Percentiles rank a stretch among this genome's conserved stretches.
phyloP scores from a whole-genome alignment of 2,329 filamentous ascomycete genomes.

The Colletotrichum tofieldiae region DNA sequence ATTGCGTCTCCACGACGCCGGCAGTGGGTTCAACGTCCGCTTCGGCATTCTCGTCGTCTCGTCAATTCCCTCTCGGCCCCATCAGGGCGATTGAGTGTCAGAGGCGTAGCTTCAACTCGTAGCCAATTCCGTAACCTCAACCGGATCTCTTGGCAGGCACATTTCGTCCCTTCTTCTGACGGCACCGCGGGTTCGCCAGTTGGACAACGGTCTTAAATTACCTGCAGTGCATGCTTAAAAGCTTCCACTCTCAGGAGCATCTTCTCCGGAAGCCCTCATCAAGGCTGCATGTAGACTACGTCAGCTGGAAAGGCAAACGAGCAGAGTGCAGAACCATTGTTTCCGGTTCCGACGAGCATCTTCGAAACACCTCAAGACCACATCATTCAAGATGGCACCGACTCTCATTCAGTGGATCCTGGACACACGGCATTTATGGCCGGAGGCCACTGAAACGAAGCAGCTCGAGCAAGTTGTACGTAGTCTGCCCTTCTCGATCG shows the following conservation, averaged over 20 bases:
- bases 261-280: neutral
- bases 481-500: conserved; percentile 26
- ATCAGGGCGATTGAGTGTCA: conserved; percentile 25
- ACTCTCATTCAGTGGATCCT: conserved; percentile 73
- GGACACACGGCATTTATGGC: conserved; percentile 73
- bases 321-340: conserved; percentile 11
- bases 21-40: conserved; percentile 15
- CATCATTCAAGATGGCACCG: conserved; percentile 45
- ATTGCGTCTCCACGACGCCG: conserved; percentile 26
- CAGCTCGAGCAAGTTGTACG: conserved; percentile 64
- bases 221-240: neutral
- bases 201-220: neutral
- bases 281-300: conserved; percentile 7
- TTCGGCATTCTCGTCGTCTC: conserved; percentile 24
- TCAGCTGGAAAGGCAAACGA: neutral
- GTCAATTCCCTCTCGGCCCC: neutral
- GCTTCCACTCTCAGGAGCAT: neutral
- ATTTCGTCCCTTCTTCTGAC: conserved; percentile 26
- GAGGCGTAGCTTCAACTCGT: conserved; percentile 9
- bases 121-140: conserved; percentile 26
- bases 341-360: conserved; percentile 14
- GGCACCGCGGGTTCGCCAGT: neutral
- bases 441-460: conserved; percentile 64
- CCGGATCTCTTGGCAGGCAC: conserved; percentile 28
- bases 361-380: conserved; percentile 27